Percentiles rank a stretch among this genome's conserved stretches.
Conservation (phyloP, 129 eudicot genomes). For the Deinandra increscens region DNA sequence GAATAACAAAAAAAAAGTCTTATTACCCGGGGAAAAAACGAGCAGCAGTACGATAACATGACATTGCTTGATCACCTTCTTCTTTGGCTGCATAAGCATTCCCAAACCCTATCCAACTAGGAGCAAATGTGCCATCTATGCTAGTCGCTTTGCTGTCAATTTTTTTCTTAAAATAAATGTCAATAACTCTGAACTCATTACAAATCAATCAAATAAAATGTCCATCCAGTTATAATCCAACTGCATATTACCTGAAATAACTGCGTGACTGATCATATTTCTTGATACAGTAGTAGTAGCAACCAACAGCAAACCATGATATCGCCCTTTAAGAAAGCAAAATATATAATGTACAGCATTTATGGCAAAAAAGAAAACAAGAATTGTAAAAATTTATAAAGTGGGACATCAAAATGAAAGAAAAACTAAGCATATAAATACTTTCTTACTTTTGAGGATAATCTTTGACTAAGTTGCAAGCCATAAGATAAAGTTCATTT, state of each 20-base stretch:
- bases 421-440: no score
- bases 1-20: background rate
- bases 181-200: background rate
- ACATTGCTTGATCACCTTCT: conserved; percentile 98
- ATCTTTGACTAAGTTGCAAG: conserved; percentile 90
- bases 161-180: background rate
- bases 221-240: background rate
- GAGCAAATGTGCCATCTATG: conserved; percentile 83
- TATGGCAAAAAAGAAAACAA: background rate
- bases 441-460: conserved; percentile 86
- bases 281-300: conserved; percentile 89
- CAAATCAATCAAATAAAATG: background rate
- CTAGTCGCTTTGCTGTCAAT: conserved; percentile 87
- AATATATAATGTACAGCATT: background rate
- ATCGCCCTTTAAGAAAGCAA: conserved; percentile 58
- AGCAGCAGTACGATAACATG: conserved; percentile 92
- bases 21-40: conserved; percentile 96
- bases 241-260: conserved; percentile 68
- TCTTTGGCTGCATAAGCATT: conserved; percentile 98
- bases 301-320: conserved; percentile 98
- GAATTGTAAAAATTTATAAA: background rate
- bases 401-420: background rate
- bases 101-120: conserved; percentile 93
- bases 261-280: conserved; percentile 95
- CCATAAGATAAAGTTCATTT: conserved; percentile 94